Base-by-base conservation (phyloP, 345 rosid genomes). In the Populus simonii region DNA sequence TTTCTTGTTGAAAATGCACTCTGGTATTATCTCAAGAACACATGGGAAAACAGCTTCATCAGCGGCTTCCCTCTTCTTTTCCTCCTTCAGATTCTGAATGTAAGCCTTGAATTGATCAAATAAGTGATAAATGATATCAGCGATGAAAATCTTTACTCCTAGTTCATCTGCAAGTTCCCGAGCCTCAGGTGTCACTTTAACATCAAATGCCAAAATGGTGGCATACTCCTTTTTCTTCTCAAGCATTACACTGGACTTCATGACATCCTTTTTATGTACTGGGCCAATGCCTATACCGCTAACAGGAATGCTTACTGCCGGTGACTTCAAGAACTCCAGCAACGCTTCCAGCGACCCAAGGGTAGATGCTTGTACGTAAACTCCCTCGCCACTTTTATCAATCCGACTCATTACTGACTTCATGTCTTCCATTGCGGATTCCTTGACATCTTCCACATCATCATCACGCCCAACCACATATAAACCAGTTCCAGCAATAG, bases 41-140 rank as follows among this genome's bases (percentile, higher is more conserved):
- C 97, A 95, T 29, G 98, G 99, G 88, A 95, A 95, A 70, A 95
- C 96, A 31, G 94, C 99, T 81, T 95, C 98, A 16, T 91, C 94
- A 0, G 96, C 99, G 66, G 96, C 90, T 88, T 92, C 98, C 85
- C 76, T 92, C 93, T 89, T 93, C 85, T 90, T 93, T 85, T 91
- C 99, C 84, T 95, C 99, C 85, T 90, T 95, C 76, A 93, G 86
- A 70, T 84, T 88, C 77, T 88, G 91, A 67, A 92, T 91, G 81
- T 92, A 96, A 12, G 93, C 98, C 81, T 90, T 91, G 73, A 93
- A 96, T 76, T 88, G 98, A 80, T 96, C 97, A 80, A 93, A 91
- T 41, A 93, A 84, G 86, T 96, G 99, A 82, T 93, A 96, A 70
- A 96, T 96, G 72, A 96, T 93, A 82, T 96, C 99, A 20, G 99